Evolutionary conservation across 2,329 filamentous ascomycete genomes (phyloP), one percentile per base, ranked within the genome.

Genomic region (Alternaria sp.): DNA sequence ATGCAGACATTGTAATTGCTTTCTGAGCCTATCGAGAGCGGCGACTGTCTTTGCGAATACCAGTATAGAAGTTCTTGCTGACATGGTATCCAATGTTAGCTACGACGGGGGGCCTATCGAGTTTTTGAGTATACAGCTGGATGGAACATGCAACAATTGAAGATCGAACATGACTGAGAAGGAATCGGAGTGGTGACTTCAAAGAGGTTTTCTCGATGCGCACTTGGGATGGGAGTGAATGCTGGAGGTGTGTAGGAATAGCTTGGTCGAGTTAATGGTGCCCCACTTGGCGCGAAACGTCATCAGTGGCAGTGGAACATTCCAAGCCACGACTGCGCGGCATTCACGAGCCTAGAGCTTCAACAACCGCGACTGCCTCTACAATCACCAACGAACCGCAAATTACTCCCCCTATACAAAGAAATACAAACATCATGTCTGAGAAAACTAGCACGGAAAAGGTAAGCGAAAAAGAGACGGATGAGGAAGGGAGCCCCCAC

Each of bases 361-460:
- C 46, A 50, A 46, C 47, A 49, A 12, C 26, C 21, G 55, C 44
- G n/a, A 43, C 45, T 41, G 18, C 26, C 55, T 25, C 11, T 45
- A 33, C 12, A 54, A 28, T 33, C 43, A 59, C 23, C 25, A 26
- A 14, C 50, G 18, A 21, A 15, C 25, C 37, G 15, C 26, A 37
- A 8, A 28, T 28, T 9, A 15, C 26, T 43, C 44, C 9, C 15
- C 9, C 8, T 21, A 18, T 20, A 46, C 33, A n/a, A n/a, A n/a
- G n/a, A n/a, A n/a, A n/a, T n/a, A n/a, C n/a, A n/a, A n/a, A n/a
- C n/a, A n/a, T n/a, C n/a, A n/a, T n/a, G n/a, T n/a, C n/a, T n/a
- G n/a, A 73, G 58, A 73, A 73, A 47, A 30, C 65, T 21, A 54
- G 44, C 12, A 61, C 61, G 28, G 66, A 68, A 15, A 68, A 68